Percentiles rank a stretch among this genome's conserved stretches.
phyloP scores from a whole-genome alignment of 2,329 filamentous ascomycete genomes.

The Arthrobotrys megalospora region DNA sequence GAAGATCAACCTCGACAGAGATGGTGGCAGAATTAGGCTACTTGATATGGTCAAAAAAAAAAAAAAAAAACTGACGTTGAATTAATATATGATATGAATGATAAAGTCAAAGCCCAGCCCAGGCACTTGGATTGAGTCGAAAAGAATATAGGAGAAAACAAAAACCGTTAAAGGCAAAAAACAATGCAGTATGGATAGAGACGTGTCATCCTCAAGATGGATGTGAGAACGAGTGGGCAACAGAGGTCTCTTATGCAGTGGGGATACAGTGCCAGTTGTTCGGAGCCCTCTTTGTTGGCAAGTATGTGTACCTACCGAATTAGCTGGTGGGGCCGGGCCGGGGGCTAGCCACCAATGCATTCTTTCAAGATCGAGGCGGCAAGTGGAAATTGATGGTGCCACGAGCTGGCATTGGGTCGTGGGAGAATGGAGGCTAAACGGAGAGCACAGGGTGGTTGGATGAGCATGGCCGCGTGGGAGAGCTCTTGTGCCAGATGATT shows the following conservation, averaged over 20 bases:
- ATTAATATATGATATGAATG: conserved; percentile 21
- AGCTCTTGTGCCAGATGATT: neutral
- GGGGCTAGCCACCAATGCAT: conserved; percentile 33
- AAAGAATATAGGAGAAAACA: conserved; percentile 49
- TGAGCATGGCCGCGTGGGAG: too few species aligned
- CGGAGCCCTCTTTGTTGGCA: conserved; percentile 18
- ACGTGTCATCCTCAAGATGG: conserved; percentile 48
- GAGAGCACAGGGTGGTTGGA: neutral
- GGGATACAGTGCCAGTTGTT: conserved; percentile 51
- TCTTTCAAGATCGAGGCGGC: conserved; percentile 33
- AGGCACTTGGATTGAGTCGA: conserved; percentile 39
- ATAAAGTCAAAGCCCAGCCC: conserved; percentile 33
- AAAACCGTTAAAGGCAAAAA: conserved; percentile 30
- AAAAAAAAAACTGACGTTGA: conserved; percentile 5
- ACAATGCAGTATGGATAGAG: conserved; percentile 30
- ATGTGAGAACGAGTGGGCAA: conserved; percentile 46
- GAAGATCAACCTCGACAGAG: conserved; percentile 24
- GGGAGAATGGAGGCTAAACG: neutral
- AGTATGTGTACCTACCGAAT: conserved; percentile 7
- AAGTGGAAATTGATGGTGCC: conserved; percentile 49
- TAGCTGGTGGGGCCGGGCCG: neutral
- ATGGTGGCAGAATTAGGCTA: neutral
- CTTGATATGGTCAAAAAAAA: neutral
- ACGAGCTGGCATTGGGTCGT: conserved; percentile 16
- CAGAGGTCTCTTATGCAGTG: conserved; percentile 57